phyloP scores from a whole-genome alignment of 306 rosid genomes.

The Vachellia pachyceras region DNA sequence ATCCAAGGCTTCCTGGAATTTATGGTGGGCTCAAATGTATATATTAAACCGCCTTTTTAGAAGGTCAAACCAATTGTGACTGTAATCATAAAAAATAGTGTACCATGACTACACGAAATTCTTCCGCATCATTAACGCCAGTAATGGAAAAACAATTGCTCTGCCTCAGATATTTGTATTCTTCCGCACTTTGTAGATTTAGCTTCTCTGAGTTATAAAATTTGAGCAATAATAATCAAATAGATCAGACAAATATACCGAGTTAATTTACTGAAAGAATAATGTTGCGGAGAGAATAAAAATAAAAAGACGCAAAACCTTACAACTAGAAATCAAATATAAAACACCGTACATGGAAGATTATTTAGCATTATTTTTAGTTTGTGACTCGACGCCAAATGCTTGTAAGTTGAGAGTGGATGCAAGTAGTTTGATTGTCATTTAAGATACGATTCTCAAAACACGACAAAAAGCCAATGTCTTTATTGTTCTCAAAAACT shows the following conservation, averaged over 20 bases:
- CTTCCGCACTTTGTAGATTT: constrained; percentile 73
- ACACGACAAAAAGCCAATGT: neutral
- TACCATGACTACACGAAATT: constrained; percentile 84
- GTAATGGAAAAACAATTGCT: constrained; percentile 82
- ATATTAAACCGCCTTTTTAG: constrained; percentile 19
- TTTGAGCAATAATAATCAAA: constrained; percentile 32
- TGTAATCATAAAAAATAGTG: constrained; percentile 26
- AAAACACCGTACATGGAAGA: neutral
- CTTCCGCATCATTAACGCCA: constrained; percentile 88
- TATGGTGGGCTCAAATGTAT: constrained; percentile 33
- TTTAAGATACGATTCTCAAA: neutral
- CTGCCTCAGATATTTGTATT: constrained; percentile 87
- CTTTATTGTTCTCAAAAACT: neutral
- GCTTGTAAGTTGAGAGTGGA: neutral
- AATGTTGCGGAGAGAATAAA: constrained; percentile 2
- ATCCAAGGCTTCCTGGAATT: constrained; percentile 88
- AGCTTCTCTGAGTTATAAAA: constrained; percentile 69
- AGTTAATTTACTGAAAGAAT: constrained; percentile 8
- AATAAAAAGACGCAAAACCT: constrained; percentile 19
- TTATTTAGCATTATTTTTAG: neutral
- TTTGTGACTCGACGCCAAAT: neutral
- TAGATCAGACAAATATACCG: constrained; percentile 25
- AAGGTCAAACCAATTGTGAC: neutral
- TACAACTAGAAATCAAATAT: neutral
- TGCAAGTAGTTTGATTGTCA: neutral